These are phyloP conservation scores for Fusarium tuaranense DNA, from an alignment of 2,329 filamentous ascomycete species.

Conservation along the genomic window DNA sequence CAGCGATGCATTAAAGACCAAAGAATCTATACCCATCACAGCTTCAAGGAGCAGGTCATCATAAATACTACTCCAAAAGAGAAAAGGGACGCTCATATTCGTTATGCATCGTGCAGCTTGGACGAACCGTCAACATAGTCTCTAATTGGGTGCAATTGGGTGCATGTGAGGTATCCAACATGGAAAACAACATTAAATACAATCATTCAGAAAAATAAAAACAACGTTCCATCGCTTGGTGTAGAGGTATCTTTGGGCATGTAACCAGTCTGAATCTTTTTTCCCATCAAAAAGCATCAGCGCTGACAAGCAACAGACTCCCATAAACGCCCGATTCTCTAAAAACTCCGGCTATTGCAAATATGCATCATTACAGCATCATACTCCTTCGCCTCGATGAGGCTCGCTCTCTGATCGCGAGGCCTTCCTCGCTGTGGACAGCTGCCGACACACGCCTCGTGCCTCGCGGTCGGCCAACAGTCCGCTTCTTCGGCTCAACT, in stretches of 20 bases:
- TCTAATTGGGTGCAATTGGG: slow-evolving; percentile 39
- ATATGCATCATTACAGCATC: slow-evolving; percentile 63
- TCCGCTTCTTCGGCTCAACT: slow-evolving; percentile 38
- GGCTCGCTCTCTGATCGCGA: slow-evolving; percentile 44
- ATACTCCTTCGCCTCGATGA: slow-evolving; percentile 66
- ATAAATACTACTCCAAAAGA: slow-evolving; percentile 15
- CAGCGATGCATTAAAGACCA: slow-evolving; percentile 38
- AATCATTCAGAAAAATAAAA: slow-evolving; percentile 45
- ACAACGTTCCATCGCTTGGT: slow-evolving; percentile 47
- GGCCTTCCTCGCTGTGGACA: slow-evolving; percentile 50
- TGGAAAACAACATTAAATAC: slow-evolving; percentile 46
- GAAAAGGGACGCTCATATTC: slow-evolving; percentile 32
- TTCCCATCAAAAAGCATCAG: slow-evolving; percentile 41
- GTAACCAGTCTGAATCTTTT: slow-evolving; percentile 45
- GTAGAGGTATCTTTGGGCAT: slow-evolving; percentile 51
- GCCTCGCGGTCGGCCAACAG: slow-evolving; percentile 47
- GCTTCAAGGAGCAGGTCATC: slow-evolving; percentile 21
- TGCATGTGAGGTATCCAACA: slow-evolving; percentile 22
- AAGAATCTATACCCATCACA: slow-evolving; percentile 44
- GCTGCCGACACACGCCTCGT: slow-evolving; percentile 56
- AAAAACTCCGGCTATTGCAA: slow-evolving; percentile 38
- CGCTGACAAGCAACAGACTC: slow-evolving; percentile 39
- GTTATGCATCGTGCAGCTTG: slow-evolving; percentile 33
- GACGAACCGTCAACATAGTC: slow-evolving; percentile 23
- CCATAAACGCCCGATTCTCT: slow-evolving; percentile 43